Evolutionary conservation across 345 rosid species (phyloP), one percentile per base, ranked within the genome.

Genomic region (Eucalyptus cloeziana): DNA sequence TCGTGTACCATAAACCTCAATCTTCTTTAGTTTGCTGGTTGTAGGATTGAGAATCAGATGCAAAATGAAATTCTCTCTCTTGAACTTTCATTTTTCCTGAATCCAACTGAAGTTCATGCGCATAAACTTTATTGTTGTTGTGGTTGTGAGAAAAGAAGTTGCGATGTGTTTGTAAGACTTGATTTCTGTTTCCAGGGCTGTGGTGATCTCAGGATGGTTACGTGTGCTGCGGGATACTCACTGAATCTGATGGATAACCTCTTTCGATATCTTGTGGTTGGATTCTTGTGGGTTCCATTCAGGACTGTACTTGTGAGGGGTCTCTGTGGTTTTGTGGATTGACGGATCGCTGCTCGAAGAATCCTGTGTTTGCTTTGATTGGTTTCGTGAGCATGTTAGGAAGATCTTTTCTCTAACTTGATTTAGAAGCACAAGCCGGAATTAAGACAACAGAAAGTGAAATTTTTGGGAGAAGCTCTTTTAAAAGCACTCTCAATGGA

Each of bases 401-500:
- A 45, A 67, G 56, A 86, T 64, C 71, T 64, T 69, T 67, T 88
- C 88, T 52, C 52, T 60, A 54, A 47, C 86, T 15, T 25, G 87
- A 87, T 87, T 87, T 67, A 47, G 60, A 47, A n/a, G 83, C 51
- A 40, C 85, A 10, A 76, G 85, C 85, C 40, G 47, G 85, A 76
- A 49, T 87, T 52, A 49, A 49, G 58, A 76, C 54, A 30, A 22
- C 58, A 8, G 47, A n/a, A 87, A 80, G 49, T 31, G 85, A 40
- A 87, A 67, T 7, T 47, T 64, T 43, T 87, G 88, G 88, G 88
- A 69, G 88, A 69, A 44, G 89, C 89, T 69, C 88, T 86, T 30
- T 58, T 89, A 19, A 86, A 60, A 25, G 69, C 86, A 44, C 90
- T 92, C 54, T 92, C 94, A 10, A 93, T 93, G 92, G 95, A 93